Evolutionary conservation across 1,284 basidiomycete species (phyloP), one percentile per base, ranked within the genome.

Genomic region (Puccinia brachypodii): DNA sequence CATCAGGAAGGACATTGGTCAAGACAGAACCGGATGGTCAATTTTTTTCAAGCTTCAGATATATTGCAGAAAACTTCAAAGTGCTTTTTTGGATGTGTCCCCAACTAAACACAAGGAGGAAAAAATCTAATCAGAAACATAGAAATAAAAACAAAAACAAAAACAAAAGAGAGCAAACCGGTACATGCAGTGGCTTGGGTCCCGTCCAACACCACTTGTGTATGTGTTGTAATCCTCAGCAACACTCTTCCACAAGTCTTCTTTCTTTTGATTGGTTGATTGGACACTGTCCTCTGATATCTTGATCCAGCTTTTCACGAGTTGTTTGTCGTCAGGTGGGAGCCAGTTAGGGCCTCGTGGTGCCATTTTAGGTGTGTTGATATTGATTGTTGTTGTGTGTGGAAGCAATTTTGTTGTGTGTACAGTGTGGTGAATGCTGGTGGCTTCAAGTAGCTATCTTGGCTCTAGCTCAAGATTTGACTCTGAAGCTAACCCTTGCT

Each of bases 201-300:
- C 60, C 31, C 28, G 9, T 62, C 31, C 60, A 62, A 62, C 4
- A 62, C 60, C 60, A 31, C 6, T 62, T 6, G 60, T 2, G 33
- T 62, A 62, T 62, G n/a, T 19, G 19, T 62, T 62, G 60, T 62
- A 62, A 25, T 62, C 60, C 31, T 62, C 60, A 28, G 60, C 60
- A 14, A 62, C 25, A 28, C 25, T 14, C 31, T 25, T 28, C 13
- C 60, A 62, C 4, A 36, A 62, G 6, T 62, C 60, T 36, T 62
- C 60, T 62, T 62, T 62, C n/a, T 53, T 53, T 53, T 53, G 50
- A 4, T 22, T 22, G 19, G 6, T 53, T 53, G 8, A 53, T 7
- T 53, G 50, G 50, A 53, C 19, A 11, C 4, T 4, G 50, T 53
- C 50, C 50, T 53, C n/a, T 13, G 50, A 19, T 4, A 53, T 53